Evolutionary conservation across 495 filamentous ascomycete species (phyloP).

Genomic region (Neurospora sp.): DNA sequence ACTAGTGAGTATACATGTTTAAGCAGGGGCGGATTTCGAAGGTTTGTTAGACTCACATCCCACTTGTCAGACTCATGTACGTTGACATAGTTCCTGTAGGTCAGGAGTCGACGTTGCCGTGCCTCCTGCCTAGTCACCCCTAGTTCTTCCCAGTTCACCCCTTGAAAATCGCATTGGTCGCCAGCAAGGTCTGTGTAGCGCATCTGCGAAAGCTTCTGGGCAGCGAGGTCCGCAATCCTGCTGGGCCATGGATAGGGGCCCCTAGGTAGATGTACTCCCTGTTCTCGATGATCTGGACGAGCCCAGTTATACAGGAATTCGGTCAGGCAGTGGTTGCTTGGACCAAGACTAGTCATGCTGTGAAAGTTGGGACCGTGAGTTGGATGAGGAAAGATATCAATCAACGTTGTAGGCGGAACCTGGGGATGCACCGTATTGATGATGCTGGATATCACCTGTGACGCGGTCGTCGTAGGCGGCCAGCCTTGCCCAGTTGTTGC

Average conservation of each 20-base stretch:
- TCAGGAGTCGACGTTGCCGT: slow-evolving; percentile 43
- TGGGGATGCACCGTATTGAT: not conserved
- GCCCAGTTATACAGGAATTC: slow-evolving; percentile 26
- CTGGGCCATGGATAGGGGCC: slow-evolving; percentile 13
- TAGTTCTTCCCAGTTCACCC: slow-evolving; percentile 62
- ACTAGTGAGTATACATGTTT: not conserved
- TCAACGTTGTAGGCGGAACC: not conserved
- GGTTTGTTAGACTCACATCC: slow-evolving; percentile 19
- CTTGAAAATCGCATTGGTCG: slow-evolving; percentile 63
- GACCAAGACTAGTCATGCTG: slow-evolving; percentile 13
- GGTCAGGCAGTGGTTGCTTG: slow-evolving; percentile 18
- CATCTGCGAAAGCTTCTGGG: slow-evolving; percentile 11
- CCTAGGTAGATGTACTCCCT: not conserved
- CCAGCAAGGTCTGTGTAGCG: slow-evolving; percentile 40
- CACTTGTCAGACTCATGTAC: slow-evolving; percentile 24
- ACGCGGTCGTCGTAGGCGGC: not conserved
- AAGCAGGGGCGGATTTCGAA: slow-evolving; percentile 1
- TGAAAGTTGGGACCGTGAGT: not conserved
- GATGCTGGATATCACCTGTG: not conserved
- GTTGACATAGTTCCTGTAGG: slow-evolving; percentile 52
- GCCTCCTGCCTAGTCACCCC: slow-evolving; percentile 53
- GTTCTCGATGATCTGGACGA: slow-evolving; percentile 10
- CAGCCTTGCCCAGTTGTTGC: not conserved
- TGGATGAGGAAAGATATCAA: not conserved
- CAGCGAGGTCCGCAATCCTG: slow-evolving; percentile 12